Percentiles rank a stretch among this genome's conserved stretches.
Conservation (phyloP, 768 basidiomycete genomes). For the Clitopilus hobsonii region DNA sequence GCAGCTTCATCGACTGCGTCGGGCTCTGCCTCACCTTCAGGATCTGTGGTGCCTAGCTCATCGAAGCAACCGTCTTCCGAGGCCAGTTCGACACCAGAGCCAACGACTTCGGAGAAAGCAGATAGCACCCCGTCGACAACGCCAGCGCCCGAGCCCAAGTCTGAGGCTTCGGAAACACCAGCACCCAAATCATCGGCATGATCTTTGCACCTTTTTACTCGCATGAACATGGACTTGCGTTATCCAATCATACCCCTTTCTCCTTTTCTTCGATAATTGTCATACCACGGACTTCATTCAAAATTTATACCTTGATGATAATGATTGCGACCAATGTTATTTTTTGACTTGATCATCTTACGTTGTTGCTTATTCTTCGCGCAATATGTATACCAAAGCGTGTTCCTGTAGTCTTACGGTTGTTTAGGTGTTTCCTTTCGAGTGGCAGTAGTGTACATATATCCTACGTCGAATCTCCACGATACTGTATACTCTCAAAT, state of each 20-base stretch:
- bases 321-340: background rate
- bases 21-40: conserved; percentile 4
- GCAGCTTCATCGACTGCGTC: conserved; percentile 7
- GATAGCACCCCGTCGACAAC: background rate
- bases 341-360: background rate
- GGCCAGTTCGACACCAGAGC: background rate
- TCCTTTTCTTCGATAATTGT: background rate
- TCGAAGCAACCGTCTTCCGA: background rate
- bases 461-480: background rate
- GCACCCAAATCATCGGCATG: background rate
- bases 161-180: background rate
- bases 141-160: background rate
- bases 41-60: background rate
- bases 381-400: background rate
- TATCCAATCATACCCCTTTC: background rate
- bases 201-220: background rate
- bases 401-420: background rate
- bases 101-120: background rate
- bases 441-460: background rate
- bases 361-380: background rate
- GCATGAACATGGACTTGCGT: background rate
- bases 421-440: background rate
- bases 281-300: background rate
- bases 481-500: background rate
- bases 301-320: background rate